Conservation (phyloP, 2,329 filamentous ascomycete species). For the Plenodomus biglobosus region DNA sequence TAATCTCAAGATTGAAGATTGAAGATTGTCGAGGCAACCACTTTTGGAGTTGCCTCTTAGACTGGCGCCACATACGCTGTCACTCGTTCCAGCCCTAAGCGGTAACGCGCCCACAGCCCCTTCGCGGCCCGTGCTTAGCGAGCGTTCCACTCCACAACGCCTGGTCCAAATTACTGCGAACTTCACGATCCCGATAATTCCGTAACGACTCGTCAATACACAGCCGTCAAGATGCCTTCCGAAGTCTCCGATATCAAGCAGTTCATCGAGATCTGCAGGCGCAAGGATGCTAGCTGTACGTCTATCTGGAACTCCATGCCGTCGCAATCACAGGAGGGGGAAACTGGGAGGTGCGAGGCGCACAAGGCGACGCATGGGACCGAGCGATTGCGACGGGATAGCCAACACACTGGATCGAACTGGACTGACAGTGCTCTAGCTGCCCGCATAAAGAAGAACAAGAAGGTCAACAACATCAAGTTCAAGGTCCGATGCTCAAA, state of each 20-base stretch:
- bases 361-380: background rate
- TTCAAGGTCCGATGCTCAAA: slow-evolving; percentile 99
- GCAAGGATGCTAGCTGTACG: slow-evolving; percentile 99
- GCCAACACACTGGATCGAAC: background rate
- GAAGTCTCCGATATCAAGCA: slow-evolving; percentile 99
- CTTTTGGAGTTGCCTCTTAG: slow-evolving; percentile 9
- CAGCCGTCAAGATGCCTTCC: slow-evolving; percentile 83
- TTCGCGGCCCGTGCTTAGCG: slow-evolving; percentile 38
- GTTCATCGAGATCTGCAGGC: slow-evolving; percentile 99
- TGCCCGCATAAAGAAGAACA: slow-evolving; percentile 77
- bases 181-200: slow-evolving; percentile 26
- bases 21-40: slow-evolving; percentile 10
- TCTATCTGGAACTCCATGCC: slow-evolving; percentile 38
- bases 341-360: slow-evolving; percentile 1
- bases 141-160: slow-evolving; percentile 39
- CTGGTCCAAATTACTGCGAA: slow-evolving; percentile 7
- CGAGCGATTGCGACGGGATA: background rate
- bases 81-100: slow-evolving; percentile 22
- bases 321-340: slow-evolving; percentile 6
- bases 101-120: slow-evolving; percentile 27
- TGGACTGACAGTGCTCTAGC: slow-evolving; percentile 36
- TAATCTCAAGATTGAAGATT: slow-evolving; percentile 1
- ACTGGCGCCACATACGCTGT: slow-evolving; percentile 31
- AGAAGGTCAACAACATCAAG: slow-evolving; percentile 89
- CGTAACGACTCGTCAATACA: slow-evolving; percentile 34